Base-by-base conservation (phyloP, 257 asterid genomes). In the Solanum sejunctum region DNA sequence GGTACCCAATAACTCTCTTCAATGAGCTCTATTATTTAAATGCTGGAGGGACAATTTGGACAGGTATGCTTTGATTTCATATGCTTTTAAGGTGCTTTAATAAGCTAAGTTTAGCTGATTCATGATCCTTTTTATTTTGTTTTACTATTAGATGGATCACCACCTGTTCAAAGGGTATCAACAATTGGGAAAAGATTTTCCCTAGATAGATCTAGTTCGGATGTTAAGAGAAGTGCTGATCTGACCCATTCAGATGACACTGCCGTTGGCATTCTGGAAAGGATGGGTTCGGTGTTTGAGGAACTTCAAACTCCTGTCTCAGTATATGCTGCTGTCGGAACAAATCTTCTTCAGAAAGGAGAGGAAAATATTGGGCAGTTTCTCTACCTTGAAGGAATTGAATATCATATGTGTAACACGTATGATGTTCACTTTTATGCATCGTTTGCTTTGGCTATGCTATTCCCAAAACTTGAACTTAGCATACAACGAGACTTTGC, bases 31-130 rank as follows among this genome's bases (percentile, higher is more conserved):
- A 97, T 92, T 95, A 91, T 91, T 94, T 97, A 73, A 97, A 92
- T 88, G 73, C 99, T 1, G 99, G 98, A 83, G 99, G 98, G 80
- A 85, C 99, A 88, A 95, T 94, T 84, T 97, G 99, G 99, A 97
- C 99, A 90, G 99, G 99, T 78, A 78, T 78, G 23, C 45, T 77
- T 51, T 26, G 82, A 32, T 77, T 77, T 17, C 21, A 23, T 51
- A 43, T 26, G 82, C 17, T 52, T 52, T 78, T 28, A 32, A 2
- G 10, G 49, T 52, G 66, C 26, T 78, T 78, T 28, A 78, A 78
- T 52, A 78, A 51, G 64, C 83, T 28, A 32, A 52, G 10, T 28
- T 11, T 52, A 17, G 28, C 28, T 8, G 12, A 78, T 78, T 28
- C 28, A 49, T 77, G 63, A 23, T 77, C 45, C 20, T 51, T 77